Base-by-base conservation (phyloP, 2,329 filamentous ascomycete species). In the Clarireedia monteithiana region DNA sequence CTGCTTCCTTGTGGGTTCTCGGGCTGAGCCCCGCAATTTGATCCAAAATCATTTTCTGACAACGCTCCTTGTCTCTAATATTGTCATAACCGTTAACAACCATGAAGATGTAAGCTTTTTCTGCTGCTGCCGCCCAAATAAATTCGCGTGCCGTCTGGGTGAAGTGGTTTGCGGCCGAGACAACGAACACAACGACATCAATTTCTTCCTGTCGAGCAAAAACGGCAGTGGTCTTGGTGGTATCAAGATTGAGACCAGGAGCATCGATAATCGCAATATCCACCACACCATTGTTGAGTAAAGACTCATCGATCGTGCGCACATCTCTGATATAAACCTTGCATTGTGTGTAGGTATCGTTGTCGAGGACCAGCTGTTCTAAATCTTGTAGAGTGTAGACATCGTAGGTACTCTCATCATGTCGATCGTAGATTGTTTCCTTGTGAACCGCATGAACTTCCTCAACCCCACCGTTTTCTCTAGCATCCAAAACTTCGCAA, bases 51-150 rank as follows among this genome's bases (percentile, higher is more conserved):
- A 90, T 88, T 68, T 94, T 90, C 70, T 96, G 83, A 70, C 92
- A 97, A 58, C 92, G 81, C 58, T 89, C 80, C 75, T 96, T 94
- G 71, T 97, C 91, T 61, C 87, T 81, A 65, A 99, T 97, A 59
- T 88, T 87, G 72, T 99, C 94, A 66, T 91, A 99, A 17, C 92
- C 91, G 69, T 99, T 99, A 63, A 99, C 94, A 14, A 99, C 94
- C 71, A 99, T 95, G 71, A 99, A 99, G 60, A 99, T 91, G 69
- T 99, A 99, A 0, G 94, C 92, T 73, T 99, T 99, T 68, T 99
- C 94, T 42, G 92, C 84, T 0, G 94, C 94, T 1, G 94, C 94
- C 50, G 92, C 92, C 77, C 89, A 88, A 60, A 99, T 96, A 67
- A 99, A 99, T 66, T 99, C 94, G 72, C 89, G 95, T n/a, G 94